Evolutionary conservation across 208 protist species (phyloP).

Genomic region (Leishmania aethiopica): DNA sequence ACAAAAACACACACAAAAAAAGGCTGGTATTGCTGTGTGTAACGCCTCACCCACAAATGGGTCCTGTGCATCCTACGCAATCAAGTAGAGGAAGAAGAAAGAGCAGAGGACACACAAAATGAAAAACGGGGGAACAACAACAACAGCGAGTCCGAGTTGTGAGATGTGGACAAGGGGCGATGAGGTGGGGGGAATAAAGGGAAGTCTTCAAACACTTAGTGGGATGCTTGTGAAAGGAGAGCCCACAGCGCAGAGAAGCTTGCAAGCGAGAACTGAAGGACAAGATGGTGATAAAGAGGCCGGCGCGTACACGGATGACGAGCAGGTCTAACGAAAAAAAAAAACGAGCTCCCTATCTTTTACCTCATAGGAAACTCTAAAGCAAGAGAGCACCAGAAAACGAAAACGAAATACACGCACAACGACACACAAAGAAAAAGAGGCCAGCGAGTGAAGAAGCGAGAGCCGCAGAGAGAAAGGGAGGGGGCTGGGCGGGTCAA

Average conservation of each 20-base stretch:
- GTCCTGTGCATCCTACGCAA: not conserved
- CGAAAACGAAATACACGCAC: not conserved
- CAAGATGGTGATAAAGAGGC: not conserved
- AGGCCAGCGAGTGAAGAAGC: not conserved
- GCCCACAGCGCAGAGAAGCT: not conserved
- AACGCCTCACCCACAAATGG: not conserved
- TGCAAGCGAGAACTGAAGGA: not conserved
- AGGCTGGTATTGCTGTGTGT: not conserved
- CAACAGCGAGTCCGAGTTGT: not conserved
- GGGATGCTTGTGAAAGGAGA: not conserved
- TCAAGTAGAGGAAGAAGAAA: not conserved
- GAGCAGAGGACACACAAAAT: not conserved
- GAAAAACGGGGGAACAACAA: not conserved
- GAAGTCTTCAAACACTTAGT: not conserved
- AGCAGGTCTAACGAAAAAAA: not conserved
- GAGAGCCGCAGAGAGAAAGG: not conserved
- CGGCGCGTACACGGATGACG: not conserved
- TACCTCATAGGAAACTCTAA: not conserved
- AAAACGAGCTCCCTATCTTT: not conserved
- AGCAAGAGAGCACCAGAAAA: not conserved
- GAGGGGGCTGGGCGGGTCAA: not conserved
- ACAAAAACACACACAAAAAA: not conserved
- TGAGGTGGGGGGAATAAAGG: not conserved
- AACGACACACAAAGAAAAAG: not conserved
- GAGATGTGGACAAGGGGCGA: not conserved